phyloP scores from a whole-genome alignment of 352 stramenopile genomes.

The Pythium rishiriense region DNA sequence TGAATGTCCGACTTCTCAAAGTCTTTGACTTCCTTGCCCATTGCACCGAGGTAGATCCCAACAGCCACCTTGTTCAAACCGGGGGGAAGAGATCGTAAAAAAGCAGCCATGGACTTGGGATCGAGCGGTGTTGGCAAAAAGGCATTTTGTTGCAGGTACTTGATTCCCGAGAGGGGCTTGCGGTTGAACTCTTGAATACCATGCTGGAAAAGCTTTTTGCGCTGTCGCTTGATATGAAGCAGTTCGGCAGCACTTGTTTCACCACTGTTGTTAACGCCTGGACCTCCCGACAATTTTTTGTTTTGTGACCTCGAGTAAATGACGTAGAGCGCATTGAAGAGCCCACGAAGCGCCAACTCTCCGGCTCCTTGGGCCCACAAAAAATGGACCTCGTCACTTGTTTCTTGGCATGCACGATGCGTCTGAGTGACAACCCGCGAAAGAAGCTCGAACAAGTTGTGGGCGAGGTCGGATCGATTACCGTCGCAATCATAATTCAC shows the following conservation, averaged over 20 bases:
- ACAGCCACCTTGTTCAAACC: constrained; percentile 84
- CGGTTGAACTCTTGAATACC: constrained; percentile 95
- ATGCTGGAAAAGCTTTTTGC: constrained; percentile 83
- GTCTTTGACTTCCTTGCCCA: constrained; percentile 76
- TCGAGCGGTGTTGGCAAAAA: constrained; percentile 82
- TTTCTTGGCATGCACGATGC: constrained; percentile 66
- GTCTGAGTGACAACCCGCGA: constrained; percentile 74
- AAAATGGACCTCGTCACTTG: constrained; percentile 70
- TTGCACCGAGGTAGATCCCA: constrained; percentile 83
- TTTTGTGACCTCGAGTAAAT: constrained; percentile 57
- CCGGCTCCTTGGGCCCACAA: constrained; percentile 66
- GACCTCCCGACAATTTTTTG: constrained; percentile 24
- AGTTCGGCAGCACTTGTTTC: constrained; percentile 40
- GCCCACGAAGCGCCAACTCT: constrained; percentile 61
- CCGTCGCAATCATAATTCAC: constrained; percentile 99
- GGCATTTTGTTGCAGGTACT: constrained; percentile 74
- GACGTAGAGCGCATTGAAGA: constrained; percentile 81
- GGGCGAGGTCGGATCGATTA: constrained; percentile 89
- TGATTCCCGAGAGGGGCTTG: constrained; percentile 89
- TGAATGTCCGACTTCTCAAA: constrained; percentile 77
- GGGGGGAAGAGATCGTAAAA: constrained; percentile 79
- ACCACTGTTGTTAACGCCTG: constrained; percentile 37
- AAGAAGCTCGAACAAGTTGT: constrained; percentile 96
- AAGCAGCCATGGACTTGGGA: constrained; percentile 78
- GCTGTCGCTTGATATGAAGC: constrained; percentile 62